Evolutionary conservation across 164 flowering plant genomes (phyloP).

Genomic region (Macadamia integrifolia): DNA sequence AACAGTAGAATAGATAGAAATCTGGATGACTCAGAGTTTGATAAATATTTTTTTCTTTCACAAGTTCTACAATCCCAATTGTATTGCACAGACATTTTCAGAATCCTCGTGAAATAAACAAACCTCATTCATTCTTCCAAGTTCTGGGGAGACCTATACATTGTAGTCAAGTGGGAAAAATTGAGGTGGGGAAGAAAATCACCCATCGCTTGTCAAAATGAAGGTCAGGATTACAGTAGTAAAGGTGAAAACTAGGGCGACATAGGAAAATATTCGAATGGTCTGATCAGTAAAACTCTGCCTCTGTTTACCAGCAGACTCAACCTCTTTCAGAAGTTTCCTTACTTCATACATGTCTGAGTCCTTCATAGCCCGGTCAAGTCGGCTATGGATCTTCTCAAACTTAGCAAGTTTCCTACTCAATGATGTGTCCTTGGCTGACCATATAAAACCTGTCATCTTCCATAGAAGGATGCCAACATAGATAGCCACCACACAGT

Average conservation of each 20-base stretch:
- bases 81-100: no score
- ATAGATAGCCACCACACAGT: conserved; percentile 84
- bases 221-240: conserved; percentile 61
- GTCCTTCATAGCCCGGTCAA: conserved; percentile 84
- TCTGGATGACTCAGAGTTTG: no score
- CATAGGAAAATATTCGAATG: conserved; percentile 50
- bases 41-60: no score
- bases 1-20: no score
- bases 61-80: not conserved
- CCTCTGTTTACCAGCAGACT: conserved; percentile 31
- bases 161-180: not conserved
- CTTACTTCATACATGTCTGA: conserved; percentile 67
- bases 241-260: conserved; percentile 43
- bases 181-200: not conserved
- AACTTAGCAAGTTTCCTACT: conserved; percentile 46
- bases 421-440: conserved; percentile 32
- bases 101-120: no score
- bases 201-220: conserved; percentile 63
- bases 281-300: conserved; percentile 22
- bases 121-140: no score
- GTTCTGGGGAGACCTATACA: not conserved
- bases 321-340: conserved; percentile 66
- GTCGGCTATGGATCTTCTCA: conserved; percentile 61
- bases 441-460: conserved; percentile 83
- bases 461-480: conserved; percentile 89